Percentiles rank a stretch among this genome's conserved stretches.
These are phyloP conservation scores for Ustilago sp. DNA, from an alignment of 1,284 basidiomycete species.

Conservation along the genomic window DNA sequence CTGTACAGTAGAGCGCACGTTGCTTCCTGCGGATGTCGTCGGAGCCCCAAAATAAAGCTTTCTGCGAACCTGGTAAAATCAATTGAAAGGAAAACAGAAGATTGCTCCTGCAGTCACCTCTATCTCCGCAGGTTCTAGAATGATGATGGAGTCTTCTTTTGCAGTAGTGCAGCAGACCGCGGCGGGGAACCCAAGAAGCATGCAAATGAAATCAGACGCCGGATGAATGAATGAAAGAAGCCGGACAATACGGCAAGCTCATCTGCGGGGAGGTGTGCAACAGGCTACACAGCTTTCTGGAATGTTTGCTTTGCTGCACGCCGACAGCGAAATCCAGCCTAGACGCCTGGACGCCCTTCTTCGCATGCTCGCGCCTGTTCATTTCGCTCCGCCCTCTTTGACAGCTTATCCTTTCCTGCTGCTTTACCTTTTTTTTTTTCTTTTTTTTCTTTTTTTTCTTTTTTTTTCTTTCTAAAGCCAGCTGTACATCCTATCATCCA, in stretches of 20 bases:
- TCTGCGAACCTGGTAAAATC: background rate
- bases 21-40: background rate
- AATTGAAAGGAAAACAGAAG: too few species aligned
- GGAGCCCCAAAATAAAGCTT: constrained; percentile 4
- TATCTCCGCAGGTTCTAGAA: too few species aligned
- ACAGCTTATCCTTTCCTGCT: background rate
- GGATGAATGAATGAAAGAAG: background rate
- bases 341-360: background rate
- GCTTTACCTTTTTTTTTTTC: background rate
- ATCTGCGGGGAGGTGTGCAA: too few species aligned
- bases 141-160: background rate
- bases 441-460: background rate
- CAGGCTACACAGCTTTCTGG: background rate
- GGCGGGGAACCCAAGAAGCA: background rate
- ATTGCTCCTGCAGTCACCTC: too few species aligned
- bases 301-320: constrained; percentile 14
- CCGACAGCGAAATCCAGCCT: background rate
- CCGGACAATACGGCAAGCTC: background rate
- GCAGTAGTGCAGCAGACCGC: background rate
- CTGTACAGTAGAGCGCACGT: background rate
- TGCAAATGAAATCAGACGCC: too few species aligned
- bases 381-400: constrained; percentile 3
- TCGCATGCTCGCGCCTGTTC: background rate
- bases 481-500: background rate
- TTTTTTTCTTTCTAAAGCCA: background rate